Evolutionary conservation across 768 basidiomycete genomes (phyloP).

Genomic region (Phaffia australis): DNA sequence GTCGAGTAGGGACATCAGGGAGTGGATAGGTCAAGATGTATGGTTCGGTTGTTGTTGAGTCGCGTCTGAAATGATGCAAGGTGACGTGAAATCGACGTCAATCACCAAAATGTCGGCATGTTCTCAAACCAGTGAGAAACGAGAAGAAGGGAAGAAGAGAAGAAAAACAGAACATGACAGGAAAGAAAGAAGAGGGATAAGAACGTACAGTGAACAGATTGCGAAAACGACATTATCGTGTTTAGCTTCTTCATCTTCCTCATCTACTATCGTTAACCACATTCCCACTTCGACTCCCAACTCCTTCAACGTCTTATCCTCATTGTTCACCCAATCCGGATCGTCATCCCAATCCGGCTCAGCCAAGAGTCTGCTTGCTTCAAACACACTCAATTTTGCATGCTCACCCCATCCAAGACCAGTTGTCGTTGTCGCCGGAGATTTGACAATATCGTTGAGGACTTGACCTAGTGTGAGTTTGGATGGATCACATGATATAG

Average conservation of each 20-base stretch:
- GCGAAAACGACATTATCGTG: constrained; percentile 61
- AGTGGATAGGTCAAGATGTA: neutral
- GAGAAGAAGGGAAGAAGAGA: neutral
- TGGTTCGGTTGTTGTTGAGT: neutral
- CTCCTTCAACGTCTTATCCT: constrained; percentile 66
- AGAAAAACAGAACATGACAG: neutral
- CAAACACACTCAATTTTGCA: constrained; percentile 57
- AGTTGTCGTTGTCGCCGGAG: constrained; percentile 38
- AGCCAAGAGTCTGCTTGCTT: constrained; percentile 72
- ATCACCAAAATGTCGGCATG: neutral
- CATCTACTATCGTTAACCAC: constrained; percentile 80
- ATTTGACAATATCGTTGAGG: constrained; percentile 51
- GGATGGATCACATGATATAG: constrained; percentile 60
- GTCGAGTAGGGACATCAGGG: neutral
- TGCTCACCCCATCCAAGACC: constrained; percentile 40
- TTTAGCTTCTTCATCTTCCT: constrained; percentile 79
- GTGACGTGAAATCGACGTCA: neutral
- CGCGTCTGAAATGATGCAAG: neutral
- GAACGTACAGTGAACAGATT: constrained; percentile 47
- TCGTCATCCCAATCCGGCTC: constrained; percentile 80
- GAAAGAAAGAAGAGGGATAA: neutral
- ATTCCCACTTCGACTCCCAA: constrained; percentile 69
- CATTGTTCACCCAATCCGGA: constrained; percentile 46
- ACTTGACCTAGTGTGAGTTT: constrained; percentile 61
- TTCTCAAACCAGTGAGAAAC: too few species aligned